Evolutionary conservation across 805 yeast genomes (phyloP), one percentile per base, ranked within the genome.

Genomic region (Candida xiaguanensis): DNA sequence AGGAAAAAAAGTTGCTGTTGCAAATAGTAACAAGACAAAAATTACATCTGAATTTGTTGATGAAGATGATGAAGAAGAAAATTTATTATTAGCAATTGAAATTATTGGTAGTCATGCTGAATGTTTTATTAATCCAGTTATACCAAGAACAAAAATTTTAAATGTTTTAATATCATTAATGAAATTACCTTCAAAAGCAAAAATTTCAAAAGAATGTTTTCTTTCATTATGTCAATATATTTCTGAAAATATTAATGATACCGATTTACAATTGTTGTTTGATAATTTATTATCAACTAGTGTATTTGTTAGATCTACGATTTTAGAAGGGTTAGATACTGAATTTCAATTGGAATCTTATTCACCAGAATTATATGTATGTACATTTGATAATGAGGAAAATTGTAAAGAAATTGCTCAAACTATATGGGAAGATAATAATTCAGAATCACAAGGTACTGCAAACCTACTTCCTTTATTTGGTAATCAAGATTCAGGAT

Each of bases 11-110:
- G 75, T 72, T 30, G 75, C 84, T 1, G 51, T 75, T 38, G 73
- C 67, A 45, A 77, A 75, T 50, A 67, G 80, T 2, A 70, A 67
- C 32, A 80, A 78, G 51, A 55, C 59, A 36, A 63, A 60, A 5
- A 65, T 72, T 1, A 82, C 80, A 22, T 67, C 81, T 2, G 95
- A 86, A 50, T 85, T 82, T 56, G 75, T 75, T 22, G 91, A 87
- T 40, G 95, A 86, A 56, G 87, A 81, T 49, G 80, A 80, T n/a
- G 89, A 85, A 54, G 96, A 90, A 58, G 97, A 89, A 56, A 91
- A 86, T 50, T 65, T 89, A 36, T 59, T 85, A 36, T 65, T 91
- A 41, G 84, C 91, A 0, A 60, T 90, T 50, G 95, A 86, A 52
- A 79, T 89, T 29, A 67, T 91, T 40, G 70, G 80, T 29, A 73